These are phyloP conservation scores for Exidia glandulosa DNA, from an alignment of 768 basidiomycete species.

Conservation along the genomic window DNA sequence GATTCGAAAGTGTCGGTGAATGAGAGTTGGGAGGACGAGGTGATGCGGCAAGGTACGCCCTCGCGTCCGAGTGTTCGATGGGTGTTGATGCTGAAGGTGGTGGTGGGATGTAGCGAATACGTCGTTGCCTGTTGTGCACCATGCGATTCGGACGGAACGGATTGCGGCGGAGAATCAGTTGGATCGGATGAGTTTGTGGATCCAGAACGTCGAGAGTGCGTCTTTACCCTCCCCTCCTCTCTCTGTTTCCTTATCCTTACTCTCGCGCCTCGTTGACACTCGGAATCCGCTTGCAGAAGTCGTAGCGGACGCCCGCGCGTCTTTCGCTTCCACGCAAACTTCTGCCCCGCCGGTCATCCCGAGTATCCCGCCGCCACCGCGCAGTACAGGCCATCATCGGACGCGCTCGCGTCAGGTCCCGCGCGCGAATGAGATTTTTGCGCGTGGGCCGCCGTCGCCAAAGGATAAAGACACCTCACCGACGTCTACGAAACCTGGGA, in stretches of 20 bases:
- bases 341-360: constrained; percentile 49
- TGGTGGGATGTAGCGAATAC: constrained; percentile 19
- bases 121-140: constrained; percentile 41
- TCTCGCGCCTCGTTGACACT: background rate
- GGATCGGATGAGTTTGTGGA: constrained; percentile 74
- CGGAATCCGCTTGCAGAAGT: constrained; percentile 40
- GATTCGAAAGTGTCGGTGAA: background rate
- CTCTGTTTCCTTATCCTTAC: background rate
- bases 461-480: background rate
- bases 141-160: constrained; percentile 41
- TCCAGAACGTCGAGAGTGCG: constrained; percentile 74
- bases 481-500: no score
- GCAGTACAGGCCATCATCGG: constrained; percentile 24
- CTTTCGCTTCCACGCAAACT: constrained; percentile 46
- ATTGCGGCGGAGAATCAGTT: constrained; percentile 40
- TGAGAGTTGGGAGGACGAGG: background rate
- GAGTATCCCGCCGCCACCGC: constrained; percentile 40
- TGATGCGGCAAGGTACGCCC: background rate
- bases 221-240: constrained; percentile 9
- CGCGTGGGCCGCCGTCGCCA: background rate
- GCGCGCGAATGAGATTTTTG: constrained; percentile 2
- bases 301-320: constrained; percentile 69
- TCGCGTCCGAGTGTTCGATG: background rate
- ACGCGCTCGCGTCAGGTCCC: constrained; percentile 28
- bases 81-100: background rate